Base-by-base conservation (phyloP, 2,329 filamentous ascomycete genomes). In the Tolypocladium endophyticum region DNA sequence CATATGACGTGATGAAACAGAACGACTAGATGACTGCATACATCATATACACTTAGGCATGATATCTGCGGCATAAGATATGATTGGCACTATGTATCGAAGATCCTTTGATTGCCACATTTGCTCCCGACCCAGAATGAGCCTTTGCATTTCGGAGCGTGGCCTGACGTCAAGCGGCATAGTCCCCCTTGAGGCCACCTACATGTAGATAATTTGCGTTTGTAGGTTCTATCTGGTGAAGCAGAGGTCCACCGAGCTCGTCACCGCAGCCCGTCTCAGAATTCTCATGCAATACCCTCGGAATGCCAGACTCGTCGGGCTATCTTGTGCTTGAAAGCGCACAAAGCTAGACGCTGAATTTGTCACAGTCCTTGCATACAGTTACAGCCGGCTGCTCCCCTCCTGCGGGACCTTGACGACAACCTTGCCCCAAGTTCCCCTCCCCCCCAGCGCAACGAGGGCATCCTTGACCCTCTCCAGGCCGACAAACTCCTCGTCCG, bases 361-460 rank as follows among this genome's bases (percentile, higher is more conserved):
- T n/a, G n/a, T n/a, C n/a, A 11, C 7, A 45, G 2, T 45, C 43
- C 14, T 23, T 16, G 43, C 14, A 9, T 25, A 25, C 23, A 47
- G 18, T 8, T 65, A 87, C 69, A 87, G 66, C 72, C 82, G 84
- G 67, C 79, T 83, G 63, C 79, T 77, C 8, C 78, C 81, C 53
- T 84, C 80, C 66, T 92, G 89, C 1, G 88, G 86, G 50, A 97
- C 79, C 74, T 90, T 90, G 25, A 97, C 87, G 1, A 97, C 90
- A 0, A 97, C 93, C 80, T 97, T 97, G 0, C 93, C 93, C 93
- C 93, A 97, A 1, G 92, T 96, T 57, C 88, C 89, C 61, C 93
- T 80, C 1, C 85, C 84, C 1, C 90, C 92, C 59, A 97, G 75
- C 2, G 89, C 89, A 67, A 87, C 79, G 67, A 97, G 73, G 0